Evolutionary conservation across 345 rosid genomes (phyloP).

Genomic region (Bruguiera gymnorhiza): DNA sequence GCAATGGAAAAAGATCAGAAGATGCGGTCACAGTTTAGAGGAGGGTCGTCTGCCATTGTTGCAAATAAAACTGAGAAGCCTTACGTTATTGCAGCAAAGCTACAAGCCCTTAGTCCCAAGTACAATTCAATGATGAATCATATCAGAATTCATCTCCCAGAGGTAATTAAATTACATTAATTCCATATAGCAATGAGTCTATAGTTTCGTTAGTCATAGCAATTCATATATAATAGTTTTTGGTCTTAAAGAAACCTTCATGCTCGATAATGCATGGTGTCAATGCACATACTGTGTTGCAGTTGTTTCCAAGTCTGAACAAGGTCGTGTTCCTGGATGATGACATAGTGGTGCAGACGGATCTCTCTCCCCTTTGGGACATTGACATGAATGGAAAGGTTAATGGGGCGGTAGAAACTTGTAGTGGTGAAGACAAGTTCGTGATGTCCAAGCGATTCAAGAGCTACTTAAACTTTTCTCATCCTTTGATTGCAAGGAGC

Average conservation of each 20-base stretch:
- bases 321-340: slow-evolving; percentile 92
- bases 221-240: too few relatives aligned
- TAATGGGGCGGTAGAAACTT: slow-evolving; percentile 91
- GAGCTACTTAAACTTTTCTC: slow-evolving; percentile 89
- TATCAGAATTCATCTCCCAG: slow-evolving; percentile 87
- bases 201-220: neutral
- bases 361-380: slow-evolving; percentile 93
- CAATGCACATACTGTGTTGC: slow-evolving; percentile 14
- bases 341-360: slow-evolving; percentile 87
- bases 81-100: slow-evolving; percentile 70
- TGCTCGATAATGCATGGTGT: neutral
- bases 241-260: neutral
- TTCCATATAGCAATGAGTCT: neutral
- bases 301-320: slow-evolving; percentile 87
- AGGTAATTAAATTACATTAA: slow-evolving; percentile 39
- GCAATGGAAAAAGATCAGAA: slow-evolving; percentile 95
- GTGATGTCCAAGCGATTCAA: slow-evolving; percentile 85
- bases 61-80: slow-evolving; percentile 73
- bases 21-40: slow-evolving; percentile 84
- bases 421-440: slow-evolving; percentile 70
- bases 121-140: slow-evolving; percentile 95
- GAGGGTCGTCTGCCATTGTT: slow-evolving; percentile 85
- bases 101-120: slow-evolving; percentile 93
- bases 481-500: slow-evolving; percentile 55
- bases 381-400: slow-evolving; percentile 87